Evolutionary conservation across 1,284 basidiomycete species (phyloP).

Genomic region (Tremellales sp.): DNA sequence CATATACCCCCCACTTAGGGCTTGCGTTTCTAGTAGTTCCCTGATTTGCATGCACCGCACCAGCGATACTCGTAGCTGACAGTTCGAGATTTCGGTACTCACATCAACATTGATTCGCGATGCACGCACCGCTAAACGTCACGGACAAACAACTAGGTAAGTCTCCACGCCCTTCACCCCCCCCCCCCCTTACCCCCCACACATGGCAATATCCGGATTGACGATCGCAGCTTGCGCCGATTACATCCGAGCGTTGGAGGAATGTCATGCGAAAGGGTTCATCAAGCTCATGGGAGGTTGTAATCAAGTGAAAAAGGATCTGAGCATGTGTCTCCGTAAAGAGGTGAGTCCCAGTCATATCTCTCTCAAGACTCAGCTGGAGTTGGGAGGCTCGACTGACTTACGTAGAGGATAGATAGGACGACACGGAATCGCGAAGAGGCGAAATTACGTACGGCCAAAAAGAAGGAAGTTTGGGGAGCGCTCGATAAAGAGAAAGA

Average conservation of each 20-base stretch:
- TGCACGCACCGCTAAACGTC: slow-evolving; percentile 44
- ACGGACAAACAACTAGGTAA: slow-evolving; percentile 41
- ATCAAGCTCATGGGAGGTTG: slow-evolving; percentile 51
- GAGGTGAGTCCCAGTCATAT: slow-evolving; percentile 57
- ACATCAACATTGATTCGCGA: slow-evolving; percentile 10
- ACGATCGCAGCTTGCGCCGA: slow-evolving; percentile 37
- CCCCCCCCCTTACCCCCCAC: neutral
- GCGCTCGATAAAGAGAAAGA: slow-evolving; percentile 22
- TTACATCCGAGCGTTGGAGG: slow-evolving; percentile 41
- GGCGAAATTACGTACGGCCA: slow-evolving; percentile 57
- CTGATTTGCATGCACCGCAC: too few relatives aligned
- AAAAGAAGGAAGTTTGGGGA: slow-evolving; percentile 43
- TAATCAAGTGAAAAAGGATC: slow-evolving; percentile 64
- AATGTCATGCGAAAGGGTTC: slow-evolving; percentile 39
- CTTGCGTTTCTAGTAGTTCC: too few relatives aligned
- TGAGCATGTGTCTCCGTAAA: slow-evolving; percentile 68
- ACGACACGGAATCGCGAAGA: slow-evolving; percentile 64
- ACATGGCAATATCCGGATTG: neutral
- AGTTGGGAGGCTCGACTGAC: too few relatives aligned
- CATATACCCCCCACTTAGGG: too few relatives aligned
- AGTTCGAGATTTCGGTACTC: too few relatives aligned
- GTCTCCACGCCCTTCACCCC: slow-evolving; percentile 6
- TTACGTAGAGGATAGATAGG: slow-evolving; percentile 62
- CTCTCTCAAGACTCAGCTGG: neutral
- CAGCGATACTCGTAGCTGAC: too few relatives aligned